These are phyloP conservation scores for Rhododendron griersonianum DNA, from an alignment of 148 eudicot species.

Conservation along the genomic window DNA sequence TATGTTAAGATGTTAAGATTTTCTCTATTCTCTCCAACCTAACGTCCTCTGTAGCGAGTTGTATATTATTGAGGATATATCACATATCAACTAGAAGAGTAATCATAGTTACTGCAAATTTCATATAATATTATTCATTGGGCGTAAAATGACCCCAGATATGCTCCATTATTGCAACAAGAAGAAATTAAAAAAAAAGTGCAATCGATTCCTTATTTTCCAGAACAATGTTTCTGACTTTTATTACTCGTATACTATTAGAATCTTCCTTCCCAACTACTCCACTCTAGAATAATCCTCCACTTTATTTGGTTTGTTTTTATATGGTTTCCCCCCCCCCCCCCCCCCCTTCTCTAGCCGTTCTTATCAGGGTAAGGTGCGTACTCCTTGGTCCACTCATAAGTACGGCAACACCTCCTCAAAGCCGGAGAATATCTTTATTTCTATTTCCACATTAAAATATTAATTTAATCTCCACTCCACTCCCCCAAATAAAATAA, in stretches of 20 bases:
- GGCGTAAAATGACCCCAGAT: too few species aligned
- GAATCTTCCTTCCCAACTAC: not conserved
- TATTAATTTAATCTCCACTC: not conserved
- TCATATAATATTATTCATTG: too few species aligned
- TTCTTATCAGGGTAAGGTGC: slow-evolving; percentile 6
- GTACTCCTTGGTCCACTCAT: not conserved
- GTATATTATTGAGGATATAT: too few species aligned
- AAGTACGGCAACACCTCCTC: slow-evolving; percentile 2
- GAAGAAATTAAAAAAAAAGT: not conserved
- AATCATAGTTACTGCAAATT: too few species aligned
- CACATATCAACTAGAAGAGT: too few species aligned
- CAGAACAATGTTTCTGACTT: not conserved
- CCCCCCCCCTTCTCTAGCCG: not conserved
- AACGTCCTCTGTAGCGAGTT: too few species aligned
- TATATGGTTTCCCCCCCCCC: not conserved
- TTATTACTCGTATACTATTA: not conserved
- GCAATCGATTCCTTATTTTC: not conserved
- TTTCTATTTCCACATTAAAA: not conserved
- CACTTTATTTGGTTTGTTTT: not conserved
- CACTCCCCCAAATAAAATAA: not conserved
- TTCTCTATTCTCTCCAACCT: too few species aligned
- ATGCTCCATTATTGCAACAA: too few species aligned
- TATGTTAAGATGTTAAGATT: too few species aligned
- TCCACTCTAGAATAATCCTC: not conserved
- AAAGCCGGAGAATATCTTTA: not conserved